Conservation (phyloP, 805 yeast genomes). For the Alloascoidea hylecoeti region DNA sequence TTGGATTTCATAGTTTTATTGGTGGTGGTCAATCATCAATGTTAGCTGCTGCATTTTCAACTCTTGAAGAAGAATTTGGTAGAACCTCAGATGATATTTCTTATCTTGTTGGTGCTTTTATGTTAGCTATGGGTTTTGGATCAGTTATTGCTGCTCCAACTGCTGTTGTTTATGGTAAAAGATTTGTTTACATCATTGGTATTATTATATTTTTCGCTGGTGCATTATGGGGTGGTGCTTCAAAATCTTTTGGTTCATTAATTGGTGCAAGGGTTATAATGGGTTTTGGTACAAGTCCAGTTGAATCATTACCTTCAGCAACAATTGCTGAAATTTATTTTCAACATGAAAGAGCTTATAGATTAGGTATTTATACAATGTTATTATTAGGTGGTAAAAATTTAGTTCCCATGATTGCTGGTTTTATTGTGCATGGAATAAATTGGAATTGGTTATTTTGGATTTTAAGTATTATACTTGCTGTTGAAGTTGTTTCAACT, state of each 20-base stretch:
- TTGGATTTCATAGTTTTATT: constrained; percentile 42
- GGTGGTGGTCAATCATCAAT: constrained; percentile 53
- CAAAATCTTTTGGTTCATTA: constrained; percentile 31
- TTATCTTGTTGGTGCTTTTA: constrained; percentile 41
- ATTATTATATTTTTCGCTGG: constrained; percentile 34
- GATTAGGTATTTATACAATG: constrained; percentile 43
- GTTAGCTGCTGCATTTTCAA: constrained; percentile 39
- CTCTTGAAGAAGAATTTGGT: constrained; percentile 26
- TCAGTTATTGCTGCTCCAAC: constrained; percentile 43
- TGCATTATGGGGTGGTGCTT: constrained; percentile 37
- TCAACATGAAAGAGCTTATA: constrained; percentile 46
- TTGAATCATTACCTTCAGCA: constrained; percentile 45
- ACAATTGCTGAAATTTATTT: constrained; percentile 49
- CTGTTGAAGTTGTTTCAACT: constrained; percentile 26
- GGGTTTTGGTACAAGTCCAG: constrained; percentile 49
- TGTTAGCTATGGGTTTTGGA: constrained; percentile 47
- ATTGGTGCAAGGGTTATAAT: constrained; percentile 43
- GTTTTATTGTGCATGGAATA: constrained; percentile 31
- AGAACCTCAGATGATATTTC: constrained; percentile 27
- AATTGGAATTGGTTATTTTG: constrained; percentile 51
- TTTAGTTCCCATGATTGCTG: constrained; percentile 39
- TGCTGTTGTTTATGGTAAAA: constrained; percentile 41
- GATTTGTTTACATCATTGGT: constrained; percentile 37
- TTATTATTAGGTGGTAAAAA: constrained; percentile 49
- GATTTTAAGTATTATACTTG: constrained; percentile 39